Base-by-base conservation (phyloP, 2,329 filamentous ascomycete species). In the Stemphylium vesicarium region DNA sequence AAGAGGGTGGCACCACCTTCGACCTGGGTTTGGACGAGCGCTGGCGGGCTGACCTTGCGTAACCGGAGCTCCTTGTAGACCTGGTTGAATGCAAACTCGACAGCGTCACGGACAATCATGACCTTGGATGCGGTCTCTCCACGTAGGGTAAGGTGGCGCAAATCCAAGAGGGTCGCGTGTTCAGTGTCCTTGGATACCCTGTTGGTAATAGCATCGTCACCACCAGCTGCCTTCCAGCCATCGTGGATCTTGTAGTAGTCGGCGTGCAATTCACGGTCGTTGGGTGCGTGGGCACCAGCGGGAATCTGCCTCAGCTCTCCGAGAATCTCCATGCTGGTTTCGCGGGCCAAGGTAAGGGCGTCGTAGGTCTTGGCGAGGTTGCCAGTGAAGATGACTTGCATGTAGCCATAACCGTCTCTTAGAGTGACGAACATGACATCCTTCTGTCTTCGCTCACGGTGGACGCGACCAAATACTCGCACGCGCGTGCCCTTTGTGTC, bases 1-100 rank as follows among this genome's bases (percentile, higher is more conserved):
- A 97, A 98, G 33, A 98, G 87, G 3, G 93, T 97, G 66, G 90
- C 86, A 52, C 93, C 93, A 63, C 93, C 93, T 79, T 98, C 93
- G 72, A 96, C 91, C 79, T 97, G 90, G 15, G 94, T 98, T 81
- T 96, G 95, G 56, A 96, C 95, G 76, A 96, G 88, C 29, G 92
- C 92, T 2, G 93, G 93, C 11, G 93, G 93, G 43, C 88, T 89
- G 61, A 96, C 92, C 79, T 96, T 93, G 70, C 88, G 84, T 75
- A 94, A 84, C 60, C 87, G 84, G 66, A 88, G 79, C 74, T 95
- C 90, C 70, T 89, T 86, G 81, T 92, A 96, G 33, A 87, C 84
- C 70, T 86, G 82, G 75, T 88, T 84, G 81, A 97, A 97, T 11
- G 92, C 91, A 63, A 84, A 85, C 75, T 96, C 87, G 49, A 94